These are phyloP conservation scores for Ascochyta lentis DNA, from an alignment of 2,329 filamentous ascomycete species.

Conservation along the genomic window DNA sequence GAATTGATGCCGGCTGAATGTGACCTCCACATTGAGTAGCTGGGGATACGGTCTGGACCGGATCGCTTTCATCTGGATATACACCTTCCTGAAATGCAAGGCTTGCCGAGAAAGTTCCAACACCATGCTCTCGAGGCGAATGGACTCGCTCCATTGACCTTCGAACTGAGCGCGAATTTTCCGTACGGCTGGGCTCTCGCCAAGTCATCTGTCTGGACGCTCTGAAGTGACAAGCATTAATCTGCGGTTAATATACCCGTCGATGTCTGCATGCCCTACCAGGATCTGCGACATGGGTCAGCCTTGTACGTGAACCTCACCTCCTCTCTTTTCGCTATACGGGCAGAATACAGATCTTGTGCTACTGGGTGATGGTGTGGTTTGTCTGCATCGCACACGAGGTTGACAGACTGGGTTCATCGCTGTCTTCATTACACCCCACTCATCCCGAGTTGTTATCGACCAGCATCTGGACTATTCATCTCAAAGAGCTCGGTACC, in stretches of 20 bases:
- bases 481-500: constrained; percentile 2
- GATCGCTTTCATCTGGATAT: constrained; percentile 12
- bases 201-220: constrained; percentile 9
- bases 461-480: constrained; percentile 16
- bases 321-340: not conserved
- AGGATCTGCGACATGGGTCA: constrained; percentile 44
- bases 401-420: not conserved
- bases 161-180: constrained; percentile 16
- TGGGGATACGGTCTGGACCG: constrained; percentile 31
- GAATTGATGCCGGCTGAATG: constrained; percentile 29
- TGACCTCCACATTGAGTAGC: not conserved
- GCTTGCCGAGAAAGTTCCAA: constrained; percentile 9
- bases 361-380: not conserved
- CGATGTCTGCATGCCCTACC: constrained; percentile 43
- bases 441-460: not conserved
- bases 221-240: constrained; percentile 48
- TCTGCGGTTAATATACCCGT: constrained; percentile 40
- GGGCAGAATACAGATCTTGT: not conserved
- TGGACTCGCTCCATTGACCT: not conserved
- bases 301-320: constrained; percentile 20
- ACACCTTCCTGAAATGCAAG: constrained; percentile 16
- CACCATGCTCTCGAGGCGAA: not conserved
- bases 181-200: constrained; percentile 4
- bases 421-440: not conserved
- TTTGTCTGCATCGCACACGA: not conserved